Evolutionary conservation across 2,329 filamentous ascomycete genomes (phyloP).

Genomic region (Neofusicoccum kwambonambiense): DNA sequence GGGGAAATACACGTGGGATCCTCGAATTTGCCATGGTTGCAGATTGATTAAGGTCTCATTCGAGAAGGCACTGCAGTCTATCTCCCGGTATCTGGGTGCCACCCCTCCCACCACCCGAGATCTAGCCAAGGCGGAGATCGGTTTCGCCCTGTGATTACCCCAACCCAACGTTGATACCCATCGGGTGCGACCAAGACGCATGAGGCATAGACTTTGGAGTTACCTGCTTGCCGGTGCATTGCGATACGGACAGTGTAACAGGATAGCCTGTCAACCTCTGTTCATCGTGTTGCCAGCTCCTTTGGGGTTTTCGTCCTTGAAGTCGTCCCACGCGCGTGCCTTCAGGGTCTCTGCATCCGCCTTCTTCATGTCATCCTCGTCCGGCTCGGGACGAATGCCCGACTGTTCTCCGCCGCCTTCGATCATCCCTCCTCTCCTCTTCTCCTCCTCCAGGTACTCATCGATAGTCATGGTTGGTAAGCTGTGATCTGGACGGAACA

Average conservation of each 20-base stretch:
- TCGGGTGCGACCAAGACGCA: neutral
- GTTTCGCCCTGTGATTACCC: neutral
- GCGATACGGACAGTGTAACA: neutral
- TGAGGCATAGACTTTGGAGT: neutral
- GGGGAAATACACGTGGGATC: neutral
- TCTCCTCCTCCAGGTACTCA: conserved; percentile 93
- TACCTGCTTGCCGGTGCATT: neutral
- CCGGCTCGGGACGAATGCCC: conserved; percentile 65
- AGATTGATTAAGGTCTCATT: conserved; percentile 11
- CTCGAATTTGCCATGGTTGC: conserved; percentile 6
- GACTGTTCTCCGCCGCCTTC: conserved; percentile 83
- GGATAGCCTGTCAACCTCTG: conserved; percentile 51
- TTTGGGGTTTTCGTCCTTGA: conserved; percentile 81
- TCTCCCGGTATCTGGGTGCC: neutral
- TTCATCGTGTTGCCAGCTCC: conserved; percentile 82
- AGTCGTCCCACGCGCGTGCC: conserved; percentile 93
- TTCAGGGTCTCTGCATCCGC: conserved; percentile 91
- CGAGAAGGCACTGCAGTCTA: conserved; percentile 1
- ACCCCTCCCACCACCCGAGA: neutral
- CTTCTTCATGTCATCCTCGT: conserved; percentile 89
- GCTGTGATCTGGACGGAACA: conserved; percentile 89
- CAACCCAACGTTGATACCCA: neutral
- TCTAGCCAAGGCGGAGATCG: conserved; percentile 7
- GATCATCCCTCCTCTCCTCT: conserved; percentile 78
- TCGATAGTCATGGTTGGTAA: conserved; percentile 97